phyloP scores from a whole-genome alignment of 106 monocot genomes.

The Chionographis japonica region DNA sequence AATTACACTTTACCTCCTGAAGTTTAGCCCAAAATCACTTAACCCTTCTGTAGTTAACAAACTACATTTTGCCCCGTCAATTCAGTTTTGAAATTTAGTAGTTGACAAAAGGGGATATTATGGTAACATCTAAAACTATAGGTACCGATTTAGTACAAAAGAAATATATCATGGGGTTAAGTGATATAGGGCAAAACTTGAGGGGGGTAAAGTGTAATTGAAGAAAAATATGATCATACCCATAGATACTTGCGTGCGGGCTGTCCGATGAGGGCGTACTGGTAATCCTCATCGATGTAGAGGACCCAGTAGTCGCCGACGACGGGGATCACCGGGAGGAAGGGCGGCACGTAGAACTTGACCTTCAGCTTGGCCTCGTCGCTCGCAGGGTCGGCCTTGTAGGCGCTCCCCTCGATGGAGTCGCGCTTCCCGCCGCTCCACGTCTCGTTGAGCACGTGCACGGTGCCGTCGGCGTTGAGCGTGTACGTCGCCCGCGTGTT shows the following conservation, averaged over 20 bases:
- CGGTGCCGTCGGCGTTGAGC: slow-evolving; percentile 51
- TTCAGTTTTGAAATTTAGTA: too few relatives aligned
- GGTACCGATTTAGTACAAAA: too few relatives aligned
- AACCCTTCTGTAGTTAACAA: too few relatives aligned
- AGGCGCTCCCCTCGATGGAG: slow-evolving; percentile 75
- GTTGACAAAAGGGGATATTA: too few relatives aligned
- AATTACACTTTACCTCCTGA: too few relatives aligned
- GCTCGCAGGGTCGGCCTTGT: slow-evolving; percentile 51
- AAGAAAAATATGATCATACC: slow-evolving; percentile 23
- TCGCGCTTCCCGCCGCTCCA: slow-evolving; percentile 73
- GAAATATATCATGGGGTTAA: too few relatives aligned
- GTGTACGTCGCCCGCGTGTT: slow-evolving; percentile 90
- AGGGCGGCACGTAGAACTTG: slow-evolving; percentile 90
- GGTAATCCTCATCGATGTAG: slow-evolving; percentile 62
- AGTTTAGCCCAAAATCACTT: too few relatives aligned
- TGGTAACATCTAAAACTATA: too few relatives aligned
- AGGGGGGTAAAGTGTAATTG: too few relatives aligned
- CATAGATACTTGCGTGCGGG: slow-evolving; percentile 72
- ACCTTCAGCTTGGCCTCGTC: slow-evolving; percentile 98
- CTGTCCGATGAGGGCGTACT: slow-evolving; percentile 70
- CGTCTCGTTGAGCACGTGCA: slow-evolving; percentile 88
- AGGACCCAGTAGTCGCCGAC: slow-evolving; percentile 90
- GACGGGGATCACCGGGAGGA: slow-evolving; percentile 78
- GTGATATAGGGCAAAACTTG: too few relatives aligned
- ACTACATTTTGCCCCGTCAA: too few relatives aligned